Evolutionary conservation across 2,329 filamentous ascomycete species (phyloP).

Genomic region (Ceratocystis colombiana): DNA sequence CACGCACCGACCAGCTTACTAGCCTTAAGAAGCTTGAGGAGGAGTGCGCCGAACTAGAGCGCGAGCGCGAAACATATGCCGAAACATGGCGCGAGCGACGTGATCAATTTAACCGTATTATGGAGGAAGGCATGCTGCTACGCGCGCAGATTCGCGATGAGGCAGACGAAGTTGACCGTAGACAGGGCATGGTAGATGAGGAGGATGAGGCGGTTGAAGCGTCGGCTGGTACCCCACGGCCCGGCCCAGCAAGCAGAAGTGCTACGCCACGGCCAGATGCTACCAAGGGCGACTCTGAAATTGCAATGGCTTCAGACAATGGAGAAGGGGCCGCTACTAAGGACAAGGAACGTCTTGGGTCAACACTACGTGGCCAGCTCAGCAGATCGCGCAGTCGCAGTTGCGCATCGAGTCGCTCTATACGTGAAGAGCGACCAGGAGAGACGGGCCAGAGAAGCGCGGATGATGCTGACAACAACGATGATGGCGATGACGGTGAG

Average conservation of each 20-base stretch:
- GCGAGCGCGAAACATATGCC: constrained; percentile 71
- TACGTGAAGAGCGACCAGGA: constrained; percentile 38
- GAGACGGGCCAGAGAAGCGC: constrained; percentile 77
- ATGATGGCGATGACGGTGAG: constrained; percentile 37
- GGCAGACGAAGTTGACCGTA: constrained; percentile 83
- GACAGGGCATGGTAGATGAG: constrained; percentile 69
- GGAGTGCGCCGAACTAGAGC: constrained; percentile 78
- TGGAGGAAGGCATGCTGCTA: constrained; percentile 82
- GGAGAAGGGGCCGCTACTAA: neutral
- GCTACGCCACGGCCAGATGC: constrained; percentile 20
- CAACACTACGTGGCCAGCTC: constrained; percentile 19
- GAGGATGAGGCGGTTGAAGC: constrained; percentile 49
- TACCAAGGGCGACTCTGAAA: constrained; percentile 32
- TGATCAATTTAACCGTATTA: constrained; percentile 78
- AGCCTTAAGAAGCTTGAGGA: constrained; percentile 73
- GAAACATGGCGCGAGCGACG: constrained; percentile 74
- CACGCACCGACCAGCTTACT: constrained; percentile 70
- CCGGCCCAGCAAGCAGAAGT: constrained; percentile 38
- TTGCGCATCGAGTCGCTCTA: constrained; percentile 30
- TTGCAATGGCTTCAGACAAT: constrained; percentile 29
- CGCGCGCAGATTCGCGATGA: constrained; percentile 81
- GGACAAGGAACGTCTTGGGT: constrained; percentile 17
- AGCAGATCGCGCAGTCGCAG: constrained; percentile 21
- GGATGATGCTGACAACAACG: constrained; percentile 56
- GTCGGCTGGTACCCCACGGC: constrained; percentile 42